Evolutionary conservation across 148 eudicot genomes (phyloP), one percentile per base, ranked within the genome.

Genomic region (Pouteria glomerata): DNA sequence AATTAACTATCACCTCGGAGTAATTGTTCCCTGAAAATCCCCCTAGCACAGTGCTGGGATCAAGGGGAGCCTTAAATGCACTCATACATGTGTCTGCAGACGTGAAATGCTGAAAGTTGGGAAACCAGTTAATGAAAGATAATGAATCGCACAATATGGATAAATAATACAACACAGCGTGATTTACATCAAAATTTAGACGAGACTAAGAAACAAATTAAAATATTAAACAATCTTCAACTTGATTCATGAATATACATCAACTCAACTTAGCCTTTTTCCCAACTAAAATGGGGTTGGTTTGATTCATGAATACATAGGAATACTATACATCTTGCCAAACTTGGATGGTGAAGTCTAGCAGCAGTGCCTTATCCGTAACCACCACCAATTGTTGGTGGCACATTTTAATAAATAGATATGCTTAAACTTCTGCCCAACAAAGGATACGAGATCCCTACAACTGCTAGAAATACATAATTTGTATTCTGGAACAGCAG

Each of bases 51-150:
- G 97, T 92, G 86, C 91, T 88, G 55, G 99, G 99, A 84, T 96
- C 99, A 76, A 96, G 91, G 24, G 99, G 99, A 29, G 83, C 99
- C 86, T 90, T 88, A 79, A 96, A 96, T 63, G 99, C 96, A 81
- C 97, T 92, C 79, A 87, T 72, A 78, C 99, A 96, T 39, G 84
- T 64, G 19, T 85, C 92, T n/a, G 85, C 89, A 56, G 94, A 82
- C 19, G 88, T 77, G 79, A 80, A 92, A 79, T 92, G 96, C 99
- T 96, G 70, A 57, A 77, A 27, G 39, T 55, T 77, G 69, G 74
- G 57, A 31, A 73, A 29, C 47, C 26, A 48, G 59, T 57, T 44
- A 57, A 55, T 57, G 34, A 71, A 61, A 55, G 60, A 62, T 37
- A 73, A 41, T 55, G 59, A 51, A 55, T 24, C 13, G n/a, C 26